phyloP scores from a whole-genome alignment of 2,329 filamentous ascomycete genomes.

The Arthrobotrys conoides region DNA sequence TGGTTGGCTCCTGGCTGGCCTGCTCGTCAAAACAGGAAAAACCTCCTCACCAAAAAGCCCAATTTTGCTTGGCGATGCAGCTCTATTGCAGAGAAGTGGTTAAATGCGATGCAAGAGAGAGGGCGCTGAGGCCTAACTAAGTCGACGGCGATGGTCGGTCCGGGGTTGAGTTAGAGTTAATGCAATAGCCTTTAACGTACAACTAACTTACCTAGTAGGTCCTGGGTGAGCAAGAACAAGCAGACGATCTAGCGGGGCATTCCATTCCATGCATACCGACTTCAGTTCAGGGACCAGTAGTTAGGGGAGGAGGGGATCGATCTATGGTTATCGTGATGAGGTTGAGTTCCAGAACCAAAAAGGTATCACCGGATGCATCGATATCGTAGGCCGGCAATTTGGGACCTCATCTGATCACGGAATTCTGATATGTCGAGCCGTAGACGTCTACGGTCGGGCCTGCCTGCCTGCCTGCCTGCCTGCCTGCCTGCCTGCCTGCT shows the following conservation, averaged over 20 bases:
- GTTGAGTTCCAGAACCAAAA: too few species aligned
- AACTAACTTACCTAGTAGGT: not conserved
- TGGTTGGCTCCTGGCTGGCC: constrained; percentile 9
- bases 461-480: not conserved
- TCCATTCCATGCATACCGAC: not conserved
- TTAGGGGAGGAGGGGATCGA: too few species aligned
- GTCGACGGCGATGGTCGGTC: not conserved
- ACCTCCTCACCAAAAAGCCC: constrained; percentile 12
- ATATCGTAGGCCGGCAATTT: not conserved
- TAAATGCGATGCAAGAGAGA: constrained; percentile 2
- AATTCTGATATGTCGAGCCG: not conserved
- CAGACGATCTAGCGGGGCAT: constrained; percentile 4
- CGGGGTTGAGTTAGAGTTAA: not conserved
- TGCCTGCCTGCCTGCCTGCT: not conserved
- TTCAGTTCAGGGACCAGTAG: not conserved
- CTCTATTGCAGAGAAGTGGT: not conserved
- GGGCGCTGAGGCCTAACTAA: not conserved
- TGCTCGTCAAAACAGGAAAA: constrained; percentile 36
- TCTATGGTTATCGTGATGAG: too few species aligned
- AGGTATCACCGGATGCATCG: not conserved
- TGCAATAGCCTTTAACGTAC: not conserved
- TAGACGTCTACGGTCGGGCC: not conserved
- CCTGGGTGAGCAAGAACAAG: not conserved
- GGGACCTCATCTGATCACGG: not conserved
- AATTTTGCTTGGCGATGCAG: constrained; percentile 36